These are phyloP conservation scores for Penicillium nordicum DNA, from an alignment of 2,329 filamentous ascomycete species.

Conservation along the genomic window DNA sequence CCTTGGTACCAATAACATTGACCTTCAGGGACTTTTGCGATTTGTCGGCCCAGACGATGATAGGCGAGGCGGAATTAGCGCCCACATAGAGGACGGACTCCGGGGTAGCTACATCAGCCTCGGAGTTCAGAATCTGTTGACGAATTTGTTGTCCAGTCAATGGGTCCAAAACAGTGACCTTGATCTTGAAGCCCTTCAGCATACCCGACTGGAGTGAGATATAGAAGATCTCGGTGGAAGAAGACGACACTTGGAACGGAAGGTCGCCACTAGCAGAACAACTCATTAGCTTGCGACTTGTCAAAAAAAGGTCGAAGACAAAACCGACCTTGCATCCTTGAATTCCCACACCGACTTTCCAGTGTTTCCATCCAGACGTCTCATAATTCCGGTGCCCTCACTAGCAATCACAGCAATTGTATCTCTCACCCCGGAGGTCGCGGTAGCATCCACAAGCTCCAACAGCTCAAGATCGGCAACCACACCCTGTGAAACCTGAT, in stretches of 20 bases:
- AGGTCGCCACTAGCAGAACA: slow-evolving; percentile 56
- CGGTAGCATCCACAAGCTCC: slow-evolving; percentile 60
- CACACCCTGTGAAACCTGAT: slow-evolving; percentile 52
- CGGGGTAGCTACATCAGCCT: slow-evolving; percentile 61
- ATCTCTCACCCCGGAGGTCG: slow-evolving; percentile 52
- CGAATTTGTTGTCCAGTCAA: slow-evolving; percentile 68
- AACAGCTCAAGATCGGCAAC: slow-evolving; percentile 64
- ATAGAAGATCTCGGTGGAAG: slow-evolving; percentile 66
- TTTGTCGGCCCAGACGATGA: slow-evolving; percentile 47
- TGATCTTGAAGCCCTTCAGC: slow-evolving; percentile 69
- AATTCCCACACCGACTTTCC: slow-evolving; percentile 78
- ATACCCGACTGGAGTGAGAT: slow-evolving; percentile 67
- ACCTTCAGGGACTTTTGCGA: slow-evolving; percentile 43
- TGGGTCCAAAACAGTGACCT: slow-evolving; percentile 69
- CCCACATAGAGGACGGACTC: slow-evolving; percentile 42
- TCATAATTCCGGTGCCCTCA: slow-evolving; percentile 54
- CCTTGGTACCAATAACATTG: slow-evolving; percentile 45
- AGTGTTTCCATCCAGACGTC: slow-evolving; percentile 67
- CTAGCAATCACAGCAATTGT: slow-evolving; percentile 65
- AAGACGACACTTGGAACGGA: slow-evolving; percentile 73
- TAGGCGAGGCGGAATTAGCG: slow-evolving; percentile 39
- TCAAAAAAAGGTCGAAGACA: background rate
- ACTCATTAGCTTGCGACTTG: slow-evolving; percentile 2
- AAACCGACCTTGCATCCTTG: slow-evolving; percentile 55
- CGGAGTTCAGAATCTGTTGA: slow-evolving; percentile 69